These are phyloP conservation scores for Fonsecaea multimorphosa DNA, from an alignment of 2,329 filamentous ascomycete species.

Conservation along the genomic window DNA sequence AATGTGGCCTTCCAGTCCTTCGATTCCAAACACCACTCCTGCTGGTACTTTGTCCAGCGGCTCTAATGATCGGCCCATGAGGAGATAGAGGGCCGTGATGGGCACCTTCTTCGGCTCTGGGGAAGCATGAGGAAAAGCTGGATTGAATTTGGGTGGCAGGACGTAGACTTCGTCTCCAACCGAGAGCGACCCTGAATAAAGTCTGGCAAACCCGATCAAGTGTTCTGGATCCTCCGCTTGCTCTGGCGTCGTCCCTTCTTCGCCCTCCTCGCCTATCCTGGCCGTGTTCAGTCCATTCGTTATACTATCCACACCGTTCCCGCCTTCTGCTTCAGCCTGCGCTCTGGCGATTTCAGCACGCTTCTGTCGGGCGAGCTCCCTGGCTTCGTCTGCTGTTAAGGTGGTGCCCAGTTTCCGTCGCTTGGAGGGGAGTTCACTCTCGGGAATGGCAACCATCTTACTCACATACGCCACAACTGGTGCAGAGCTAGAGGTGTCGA, in stretches of 20 bases:
- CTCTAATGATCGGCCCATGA: slow-evolving; percentile 92
- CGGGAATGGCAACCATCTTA: slow-evolving; percentile 95
- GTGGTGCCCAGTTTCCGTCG: slow-evolving; percentile 70
- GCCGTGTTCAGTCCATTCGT: slow-evolving; percentile 64
- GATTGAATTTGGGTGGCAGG: slow-evolving; percentile 89
- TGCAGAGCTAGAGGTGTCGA: slow-evolving; percentile 71
- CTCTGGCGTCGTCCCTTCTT: slow-evolving; percentile 48
- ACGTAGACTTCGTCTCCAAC: slow-evolving; percentile 93
- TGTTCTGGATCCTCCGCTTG: slow-evolving; percentile 73
- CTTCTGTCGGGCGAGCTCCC: slow-evolving; percentile 85
- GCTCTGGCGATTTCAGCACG: slow-evolving; percentile 84
- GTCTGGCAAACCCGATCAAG: slow-evolving; percentile 89
- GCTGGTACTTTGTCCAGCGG: slow-evolving; percentile 83
- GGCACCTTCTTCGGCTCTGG: slow-evolving; percentile 82
- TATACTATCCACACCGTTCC: slow-evolving; percentile 67
- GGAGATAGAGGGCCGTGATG: slow-evolving; percentile 86
- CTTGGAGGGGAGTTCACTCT: slow-evolving; percentile 89
- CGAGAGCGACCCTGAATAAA: slow-evolving; percentile 87
- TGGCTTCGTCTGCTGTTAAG: slow-evolving; percentile 86
- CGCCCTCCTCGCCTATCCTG: slow-evolving; percentile 55
- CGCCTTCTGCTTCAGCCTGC: slow-evolving; percentile 66
- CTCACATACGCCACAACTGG: slow-evolving; percentile 94
- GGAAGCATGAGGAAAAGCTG: slow-evolving; percentile 72
- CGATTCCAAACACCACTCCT: slow-evolving; percentile 93
- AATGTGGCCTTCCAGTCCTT: slow-evolving; percentile 88